Evolutionary conservation across 257 asterid species (phyloP), one percentile per base, ranked within the genome.

Genomic region (Salvia miltiorrhiza): DNA sequence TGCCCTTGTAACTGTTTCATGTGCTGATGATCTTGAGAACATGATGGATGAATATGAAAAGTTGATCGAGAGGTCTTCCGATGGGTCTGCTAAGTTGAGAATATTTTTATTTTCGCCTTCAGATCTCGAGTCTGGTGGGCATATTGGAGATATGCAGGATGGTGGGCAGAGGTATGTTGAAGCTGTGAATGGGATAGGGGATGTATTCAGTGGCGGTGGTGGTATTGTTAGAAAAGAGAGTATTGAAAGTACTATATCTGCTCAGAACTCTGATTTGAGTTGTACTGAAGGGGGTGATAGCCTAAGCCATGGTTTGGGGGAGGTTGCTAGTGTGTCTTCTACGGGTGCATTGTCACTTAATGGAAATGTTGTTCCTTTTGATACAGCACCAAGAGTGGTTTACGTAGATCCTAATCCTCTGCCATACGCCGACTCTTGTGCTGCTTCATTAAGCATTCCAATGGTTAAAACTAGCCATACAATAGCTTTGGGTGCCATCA

Each of bases 11-110:
- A 72, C 99, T 3, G 95, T 94, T 85, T 89, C 98, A 8, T 88
- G 97, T 67, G 74, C 90, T 5, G 98, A 94, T 75, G 99, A 94
- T 81, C 90, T 94, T 48, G 99, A 91, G 63, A 94, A 94, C 79
- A 94, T 94, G 99, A 89, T 94, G 95, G 99, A 94, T 41, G 99
- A 94, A 78, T 89, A 87, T 80, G 93, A 91, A 57, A 94, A 84
- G 86, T 69, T 87, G 85, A 63, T 63, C 1, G 96, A 89, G 82
- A 86, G 92, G 82, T 85, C 90, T 48, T 62, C 87, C 0, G 96
- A 91, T 45, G 96, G 96, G 59, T 89, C 97, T 0, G 92, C 93
- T 71, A 94, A 91, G 85, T 74, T 94, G 79, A 87, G 98, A 87
- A 81, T 94, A 58, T 89, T 94, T 78, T 79, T 94, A 72, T 87